Evolutionary conservation across 441 rosid species (phyloP), one percentile per base, ranked within the genome.

Genomic region (Cnidoscolus chayamansa): DNA sequence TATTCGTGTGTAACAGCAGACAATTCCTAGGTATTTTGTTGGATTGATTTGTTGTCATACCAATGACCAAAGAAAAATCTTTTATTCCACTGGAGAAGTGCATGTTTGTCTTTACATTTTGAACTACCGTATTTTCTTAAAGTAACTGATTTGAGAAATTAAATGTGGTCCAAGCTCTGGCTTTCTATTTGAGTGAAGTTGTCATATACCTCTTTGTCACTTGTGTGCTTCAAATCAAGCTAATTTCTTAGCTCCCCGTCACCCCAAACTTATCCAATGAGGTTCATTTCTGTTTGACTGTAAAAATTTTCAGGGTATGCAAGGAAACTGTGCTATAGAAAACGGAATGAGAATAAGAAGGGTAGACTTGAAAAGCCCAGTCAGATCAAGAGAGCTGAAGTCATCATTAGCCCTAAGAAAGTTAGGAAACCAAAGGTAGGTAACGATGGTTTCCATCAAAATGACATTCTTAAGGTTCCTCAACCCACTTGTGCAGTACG

Each of bases 301-400:
- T 67, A 47, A 25, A 63, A 60, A 45, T 71, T 83, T 40, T 64
- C 92, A 94, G 99, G 80, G 77, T 81, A 80, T 69, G 78, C 74
- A 70, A 89, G 88, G 79, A 85, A 89, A 71, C 68, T 89, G 43
- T 85, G 81, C 76, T 87, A 84, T 68, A 77, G 78, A 65, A 84
- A 86, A 53, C 84, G 71, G 68, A 73, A n/a, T n/a, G 77, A 82
- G 55, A 84, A 62, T 58, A 80, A 83, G 72, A 77, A 72, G 56
- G 78, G 79, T 55, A 82, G 78, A 78, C 80, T 78, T 63, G 81
- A 85, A 73, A 90, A 83, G 61, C 72, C 78, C 47, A 80, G 79
- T 59, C 81, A 75, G 70, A 76, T 82, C 40, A 81, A 82, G 77
- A 77, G 75, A 77, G 81, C 76, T 61, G 90, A 82, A 66, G 74